Evolutionary conservation across 768 basidiomycete genomes (phyloP).

Genomic region (Mycena vulgaris): DNA sequence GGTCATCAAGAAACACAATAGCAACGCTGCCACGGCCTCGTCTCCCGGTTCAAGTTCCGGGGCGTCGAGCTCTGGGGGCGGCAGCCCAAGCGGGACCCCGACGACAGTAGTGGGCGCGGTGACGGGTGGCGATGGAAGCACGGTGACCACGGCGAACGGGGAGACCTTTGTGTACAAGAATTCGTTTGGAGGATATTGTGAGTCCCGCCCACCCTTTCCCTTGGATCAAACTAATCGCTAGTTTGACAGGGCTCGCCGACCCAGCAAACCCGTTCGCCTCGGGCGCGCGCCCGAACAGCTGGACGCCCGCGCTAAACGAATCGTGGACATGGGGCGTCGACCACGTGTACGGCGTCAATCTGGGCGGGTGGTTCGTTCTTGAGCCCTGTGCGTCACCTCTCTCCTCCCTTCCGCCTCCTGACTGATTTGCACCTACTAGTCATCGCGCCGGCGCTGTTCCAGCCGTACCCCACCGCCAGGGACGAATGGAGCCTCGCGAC

Average conservation of each 20-base stretch:
- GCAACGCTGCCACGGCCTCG: not conserved
- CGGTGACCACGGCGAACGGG: constrained; percentile 6
- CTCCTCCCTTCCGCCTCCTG: no score
- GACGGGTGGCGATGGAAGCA: constrained; percentile 23
- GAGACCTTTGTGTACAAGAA: constrained; percentile 14
- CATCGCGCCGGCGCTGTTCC: no score
- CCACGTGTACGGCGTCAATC: constrained; percentile 61
- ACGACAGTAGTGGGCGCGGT: not conserved
- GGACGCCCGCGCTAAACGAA: constrained; percentile 72
- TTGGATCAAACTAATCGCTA: not conserved
- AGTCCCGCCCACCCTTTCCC: not conserved
- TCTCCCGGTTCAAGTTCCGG: not conserved
- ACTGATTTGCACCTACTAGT: no score
- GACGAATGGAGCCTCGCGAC: no score
- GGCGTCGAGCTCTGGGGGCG: not conserved
- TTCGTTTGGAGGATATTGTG: constrained; percentile 28
- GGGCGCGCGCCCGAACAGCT: constrained; percentile 69
- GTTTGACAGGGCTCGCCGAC: constrained; percentile 55
- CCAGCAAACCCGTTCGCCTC: constrained; percentile 67
- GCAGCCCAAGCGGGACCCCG: not conserved
- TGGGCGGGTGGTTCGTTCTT: constrained; percentile 76
- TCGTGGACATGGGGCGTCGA: constrained; percentile 71
- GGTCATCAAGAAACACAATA: constrained; percentile 1
- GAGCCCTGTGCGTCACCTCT: constrained; percentile 59
- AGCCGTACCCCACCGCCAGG: no score